Evolutionary conservation across 371 early-diverging fungal genomes (phyloP).

Genomic region (Circinella minor): DNA sequence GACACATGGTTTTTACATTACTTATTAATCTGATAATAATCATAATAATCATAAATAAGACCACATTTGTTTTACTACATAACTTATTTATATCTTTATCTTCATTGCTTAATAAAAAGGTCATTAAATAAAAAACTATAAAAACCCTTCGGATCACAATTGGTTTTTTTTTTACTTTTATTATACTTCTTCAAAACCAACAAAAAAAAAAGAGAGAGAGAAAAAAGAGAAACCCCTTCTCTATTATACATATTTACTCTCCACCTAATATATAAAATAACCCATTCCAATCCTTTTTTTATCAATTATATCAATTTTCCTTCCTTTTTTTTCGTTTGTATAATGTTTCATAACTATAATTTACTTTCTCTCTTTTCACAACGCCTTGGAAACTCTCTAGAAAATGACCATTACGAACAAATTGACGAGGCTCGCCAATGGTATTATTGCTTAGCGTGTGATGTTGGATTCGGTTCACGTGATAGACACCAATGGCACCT

Average conservation of each 20-base stretch:
- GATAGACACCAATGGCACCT: conserved; percentile 37
- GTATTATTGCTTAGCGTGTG: conserved; percentile 31
- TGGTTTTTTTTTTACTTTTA: too few species aligned
- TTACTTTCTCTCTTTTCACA: conserved; percentile 12
- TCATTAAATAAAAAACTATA: too few species aligned
- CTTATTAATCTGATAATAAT: too few species aligned
- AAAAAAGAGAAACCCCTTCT: conserved; percentile 1
- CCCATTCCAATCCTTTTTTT: conserved; percentile 16
- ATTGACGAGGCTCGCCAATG: conserved; percentile 18
- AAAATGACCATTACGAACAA: conserved; percentile 2
- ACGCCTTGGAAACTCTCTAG: conserved; percentile 1
- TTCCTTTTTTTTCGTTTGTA: not conserved
- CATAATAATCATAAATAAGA: too few species aligned
- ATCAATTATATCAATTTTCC: not conserved
- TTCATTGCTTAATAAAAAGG: too few species aligned
- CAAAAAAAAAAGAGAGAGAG: not conserved
- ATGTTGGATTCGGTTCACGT: conserved; percentile 32
- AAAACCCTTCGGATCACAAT: too few species aligned
- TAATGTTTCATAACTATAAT: conserved; percentile 14
- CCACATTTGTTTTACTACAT: too few species aligned
- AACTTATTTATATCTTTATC: too few species aligned
- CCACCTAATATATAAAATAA: too few species aligned
- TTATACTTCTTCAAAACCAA: not conserved
- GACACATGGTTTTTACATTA: too few species aligned
- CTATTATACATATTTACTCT: too few species aligned